Evolutionary conservation across 2,329 filamentous ascomycete species (phyloP).

Genomic region (Hymenoscyphus occultus): DNA sequence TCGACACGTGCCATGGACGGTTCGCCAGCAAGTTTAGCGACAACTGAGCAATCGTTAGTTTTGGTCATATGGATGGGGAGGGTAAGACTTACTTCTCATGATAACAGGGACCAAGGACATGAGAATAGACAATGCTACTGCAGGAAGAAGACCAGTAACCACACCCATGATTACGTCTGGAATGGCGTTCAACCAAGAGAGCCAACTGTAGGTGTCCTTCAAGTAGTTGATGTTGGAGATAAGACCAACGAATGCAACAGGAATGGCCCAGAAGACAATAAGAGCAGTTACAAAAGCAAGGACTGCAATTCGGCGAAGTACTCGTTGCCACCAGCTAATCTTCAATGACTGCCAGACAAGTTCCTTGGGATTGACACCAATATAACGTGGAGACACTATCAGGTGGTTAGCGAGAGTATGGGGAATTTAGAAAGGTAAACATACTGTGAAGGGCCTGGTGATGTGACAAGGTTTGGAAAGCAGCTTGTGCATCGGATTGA

Average conservation of each 20-base stretch:
- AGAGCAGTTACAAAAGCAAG: constrained; percentile 70
- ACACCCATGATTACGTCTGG: constrained; percentile 73
- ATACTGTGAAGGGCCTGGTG: constrained; percentile 71
- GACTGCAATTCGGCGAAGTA: constrained; percentile 68
- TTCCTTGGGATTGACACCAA: constrained; percentile 78
- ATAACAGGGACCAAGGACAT: constrained; percentile 84
- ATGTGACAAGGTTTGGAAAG: constrained; percentile 82
- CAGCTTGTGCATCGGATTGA: constrained; percentile 80
- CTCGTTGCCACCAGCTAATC: constrained; percentile 82
- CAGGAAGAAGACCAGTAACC: constrained; percentile 79
- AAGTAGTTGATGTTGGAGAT: constrained; percentile 82
- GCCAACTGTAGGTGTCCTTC: constrained; percentile 57
- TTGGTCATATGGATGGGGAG: not conserved
- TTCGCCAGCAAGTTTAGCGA: constrained; percentile 76
- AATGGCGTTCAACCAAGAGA: constrained; percentile 70
- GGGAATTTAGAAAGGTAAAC: constrained; percentile 35
- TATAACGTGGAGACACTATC: constrained; percentile 72
- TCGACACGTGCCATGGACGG: constrained; percentile 79
- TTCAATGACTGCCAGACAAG: constrained; percentile 84
- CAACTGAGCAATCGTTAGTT: constrained; percentile 46
- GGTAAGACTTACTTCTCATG: constrained; percentile 60
- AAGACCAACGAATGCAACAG: constrained; percentile 74
- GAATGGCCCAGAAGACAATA: constrained; percentile 82
- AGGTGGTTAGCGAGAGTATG: not conserved
- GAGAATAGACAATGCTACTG: constrained; percentile 73